These are phyloP conservation scores for Saccharomycopsis fermentans DNA, from an alignment of 805 yeast genomes.

Conservation along the genomic window DNA sequence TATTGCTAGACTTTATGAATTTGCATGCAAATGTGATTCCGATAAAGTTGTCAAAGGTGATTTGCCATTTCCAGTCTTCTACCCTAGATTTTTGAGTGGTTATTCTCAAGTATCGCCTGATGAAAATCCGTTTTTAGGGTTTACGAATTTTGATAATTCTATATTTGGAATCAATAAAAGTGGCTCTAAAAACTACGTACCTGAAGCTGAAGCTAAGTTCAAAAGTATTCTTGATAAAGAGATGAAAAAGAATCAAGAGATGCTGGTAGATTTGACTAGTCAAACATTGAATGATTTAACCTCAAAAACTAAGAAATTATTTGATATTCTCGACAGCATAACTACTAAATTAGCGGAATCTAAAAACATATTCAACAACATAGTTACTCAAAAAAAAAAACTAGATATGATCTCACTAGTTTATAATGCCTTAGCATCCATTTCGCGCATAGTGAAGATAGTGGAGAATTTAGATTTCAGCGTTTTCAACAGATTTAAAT, in stretches of 20 bases:
- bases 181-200: background rate
- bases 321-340: slow-evolving; percentile 32
- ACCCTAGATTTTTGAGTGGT: background rate
- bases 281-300: slow-evolving; percentile 34
- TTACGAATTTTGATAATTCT: background rate
- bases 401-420: slow-evolving; percentile 42
- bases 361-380: slow-evolving; percentile 26
- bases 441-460: slow-evolving; percentile 40
- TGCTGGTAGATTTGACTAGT: slow-evolving; percentile 33
- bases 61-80: background rate
- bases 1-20: background rate
- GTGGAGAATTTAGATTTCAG: slow-evolving; percentile 56
- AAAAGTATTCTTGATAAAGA: background rate
- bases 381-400: slow-evolving; percentile 36
- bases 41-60: background rate
- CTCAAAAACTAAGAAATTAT: slow-evolving; percentile 30
- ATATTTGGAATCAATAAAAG: background rate
- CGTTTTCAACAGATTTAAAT: slow-evolving; percentile 28
- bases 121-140: background rate
- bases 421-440: slow-evolving; percentile 41
- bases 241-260: background rate
- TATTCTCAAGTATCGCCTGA: background rate
- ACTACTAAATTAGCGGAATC: slow-evolving; percentile 33
- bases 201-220: background rate
- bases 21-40: background rate